Evolutionary conservation across 1,139 yeast species (phyloP), one percentile per base, ranked within the genome.

Genomic region (Candida freyschussii): DNA sequence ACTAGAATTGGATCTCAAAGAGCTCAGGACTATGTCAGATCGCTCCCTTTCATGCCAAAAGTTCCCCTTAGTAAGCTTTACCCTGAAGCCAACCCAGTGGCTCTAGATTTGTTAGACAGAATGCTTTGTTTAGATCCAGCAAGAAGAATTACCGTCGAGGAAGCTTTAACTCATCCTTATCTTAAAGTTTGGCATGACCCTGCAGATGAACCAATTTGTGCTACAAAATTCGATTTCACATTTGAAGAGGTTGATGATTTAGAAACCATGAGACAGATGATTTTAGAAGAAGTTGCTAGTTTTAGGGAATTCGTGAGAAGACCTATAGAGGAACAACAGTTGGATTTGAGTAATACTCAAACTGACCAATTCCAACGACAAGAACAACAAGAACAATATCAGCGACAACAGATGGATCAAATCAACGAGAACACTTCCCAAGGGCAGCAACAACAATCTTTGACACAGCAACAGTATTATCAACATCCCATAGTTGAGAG

Each of bases 181-280:
- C 66, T 91, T 37, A 67, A 79, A 34, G 81, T 91, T 21, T 91
- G 98, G 98, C 97, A 89, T 56, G 98, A 91, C 53, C 95, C 96
- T 4, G 74, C 77, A 19, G 98, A 91, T 55, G 98, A 91, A 58
- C 96, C 96, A 5, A 78, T 70, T 27, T 87, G 96, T 57, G 78
- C 78, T 33, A 65, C 74, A 4, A 81, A 82, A 50, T 89, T 91
- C 58, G 96, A 91, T 55, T 91, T 91, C 55, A 33, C 42, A 6
- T 91, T 91, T 57, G 98, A 91, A 61, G 80, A 75, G 11, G 82
- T 83, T 24, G 89, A 86, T 42, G 96, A 87, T 45, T 67, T 85
- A 56, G 82, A 75, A 10, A 63, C 72, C 17, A 82, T 91, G 84
- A 76, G 76, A 49, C 68, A 72, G 43, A 74, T 86, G 72, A 85